Conservation (phyloP, 495 filamentous ascomycete species). For the Daldinia bambusicola region DNA sequence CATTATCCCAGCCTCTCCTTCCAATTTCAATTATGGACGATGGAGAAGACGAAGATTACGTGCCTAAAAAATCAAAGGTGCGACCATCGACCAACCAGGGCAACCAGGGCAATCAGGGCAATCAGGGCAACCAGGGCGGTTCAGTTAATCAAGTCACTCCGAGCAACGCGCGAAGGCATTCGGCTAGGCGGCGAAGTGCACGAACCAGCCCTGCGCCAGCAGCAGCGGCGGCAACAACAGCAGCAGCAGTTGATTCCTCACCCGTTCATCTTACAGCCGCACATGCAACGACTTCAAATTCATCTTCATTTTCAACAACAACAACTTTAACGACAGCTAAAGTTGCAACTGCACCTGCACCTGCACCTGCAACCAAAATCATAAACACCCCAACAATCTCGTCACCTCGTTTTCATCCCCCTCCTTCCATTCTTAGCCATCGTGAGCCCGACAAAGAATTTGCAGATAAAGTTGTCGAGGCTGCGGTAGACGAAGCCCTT, state of each 20-base stretch:
- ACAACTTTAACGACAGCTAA: too few species aligned
- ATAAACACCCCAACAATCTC: neutral
- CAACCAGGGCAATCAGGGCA: neutral
- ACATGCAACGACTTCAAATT: too few species aligned
- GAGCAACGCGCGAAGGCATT: slow-evolving; percentile 38
- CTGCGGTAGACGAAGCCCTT: slow-evolving; percentile 62
- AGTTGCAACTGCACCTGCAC: slow-evolving; percentile 6
- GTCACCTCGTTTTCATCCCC: slow-evolving; percentile 17
- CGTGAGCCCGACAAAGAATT: slow-evolving; percentile 49
- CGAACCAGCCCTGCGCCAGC: slow-evolving; percentile 26
- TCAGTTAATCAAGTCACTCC: slow-evolving; percentile 2
- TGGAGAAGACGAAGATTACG: slow-evolving; percentile 43
- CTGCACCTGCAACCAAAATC: slow-evolving; percentile 8
- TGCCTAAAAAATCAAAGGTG: slow-evolving; percentile 44
- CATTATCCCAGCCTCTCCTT: slow-evolving; percentile 34
- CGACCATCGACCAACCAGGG: slow-evolving; percentile 21
- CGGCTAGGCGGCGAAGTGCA: slow-evolving; percentile 39
- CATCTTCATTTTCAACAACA: neutral
- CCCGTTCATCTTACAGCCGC: neutral
- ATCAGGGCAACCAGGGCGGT: neutral
- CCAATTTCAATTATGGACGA: slow-evolving; percentile 27
- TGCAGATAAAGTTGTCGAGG: slow-evolving; percentile 52
- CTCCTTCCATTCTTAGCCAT: slow-evolving; percentile 25
- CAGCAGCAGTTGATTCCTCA: slow-evolving; percentile 7
- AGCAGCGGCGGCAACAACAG: neutral